Percentiles rank a stretch among this genome's conserved stretches.
phyloP scores from a whole-genome alignment of 129 eudicot genomes.

The Pittosporum tobira region DNA sequence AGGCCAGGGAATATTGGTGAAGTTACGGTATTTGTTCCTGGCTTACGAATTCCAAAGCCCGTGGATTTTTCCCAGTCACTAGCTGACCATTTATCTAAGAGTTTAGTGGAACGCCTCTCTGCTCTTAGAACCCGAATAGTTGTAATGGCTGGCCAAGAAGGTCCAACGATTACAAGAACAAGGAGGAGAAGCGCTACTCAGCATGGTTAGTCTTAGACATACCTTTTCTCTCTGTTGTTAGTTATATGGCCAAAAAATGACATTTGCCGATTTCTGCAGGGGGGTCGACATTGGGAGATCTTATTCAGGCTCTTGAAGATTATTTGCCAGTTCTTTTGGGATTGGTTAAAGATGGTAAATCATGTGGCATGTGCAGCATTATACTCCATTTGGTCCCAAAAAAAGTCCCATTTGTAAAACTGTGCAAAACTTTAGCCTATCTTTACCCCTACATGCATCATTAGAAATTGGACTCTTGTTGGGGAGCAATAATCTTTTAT shows the following conservation, averaged over 20 bases:
- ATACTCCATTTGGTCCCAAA: too few species aligned
- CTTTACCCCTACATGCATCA: too few species aligned
- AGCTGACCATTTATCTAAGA: conserved; percentile 54
- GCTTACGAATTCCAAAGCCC: conserved; percentile 84
- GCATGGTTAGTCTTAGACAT: conserved; percentile 48
- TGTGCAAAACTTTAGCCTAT: too few species aligned
- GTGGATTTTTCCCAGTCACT: conserved; percentile 65
- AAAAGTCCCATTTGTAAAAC: too few species aligned
- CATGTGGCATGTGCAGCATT: background rate
- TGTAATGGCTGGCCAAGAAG: conserved; percentile 97
- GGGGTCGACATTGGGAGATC: conserved; percentile 83
- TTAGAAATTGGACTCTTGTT: too few species aligned
- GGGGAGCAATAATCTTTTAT: too few species aligned
- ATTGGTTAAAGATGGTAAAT: conserved; percentile 90
- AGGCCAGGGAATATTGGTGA: conserved; percentile 88
- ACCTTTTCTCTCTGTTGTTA: background rate
- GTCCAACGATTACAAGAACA: conserved; percentile 78
- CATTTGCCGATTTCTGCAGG: conserved; percentile 39
- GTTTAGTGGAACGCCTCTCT: conserved; percentile 62
- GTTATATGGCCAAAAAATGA: conserved; percentile 12
- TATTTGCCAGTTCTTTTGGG: conserved; percentile 91
- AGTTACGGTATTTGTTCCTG: conserved; percentile 81
- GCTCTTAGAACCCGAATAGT: conserved; percentile 93
- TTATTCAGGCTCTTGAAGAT: conserved; percentile 91
- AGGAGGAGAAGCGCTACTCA: conserved; percentile 74